Evolutionary conservation across 2,329 filamentous ascomycete genomes (phyloP).

Genomic region (Fusarium sp.): DNA sequence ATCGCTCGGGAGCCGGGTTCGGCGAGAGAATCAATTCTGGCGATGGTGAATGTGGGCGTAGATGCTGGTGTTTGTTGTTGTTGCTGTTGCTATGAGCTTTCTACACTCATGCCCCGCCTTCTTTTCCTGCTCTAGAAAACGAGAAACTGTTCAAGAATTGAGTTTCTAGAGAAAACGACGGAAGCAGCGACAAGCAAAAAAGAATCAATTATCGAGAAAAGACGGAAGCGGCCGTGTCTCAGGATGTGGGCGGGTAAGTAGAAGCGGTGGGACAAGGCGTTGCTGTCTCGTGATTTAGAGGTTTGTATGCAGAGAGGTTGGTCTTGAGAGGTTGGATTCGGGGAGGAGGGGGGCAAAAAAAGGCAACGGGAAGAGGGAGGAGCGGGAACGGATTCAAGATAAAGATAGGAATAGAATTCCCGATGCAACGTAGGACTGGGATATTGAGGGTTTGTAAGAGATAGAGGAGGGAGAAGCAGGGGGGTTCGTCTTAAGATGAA

Average conservation of each 20-base stretch:
- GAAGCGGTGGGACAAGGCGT: conserved; percentile 31
- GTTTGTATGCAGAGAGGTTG: conserved; percentile 1
- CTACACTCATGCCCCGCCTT: conserved; percentile 19
- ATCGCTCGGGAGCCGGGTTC: conserved; percentile 11
- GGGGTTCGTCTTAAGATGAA: conserved; percentile 10
- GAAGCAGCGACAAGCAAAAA: conserved; percentile 13
- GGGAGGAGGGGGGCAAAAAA: background rate
- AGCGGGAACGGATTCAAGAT: conserved; percentile 14
- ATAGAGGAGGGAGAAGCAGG: conserved; percentile 16
- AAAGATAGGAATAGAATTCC: conserved; percentile 9
- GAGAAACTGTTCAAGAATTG: background rate
- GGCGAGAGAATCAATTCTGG: conserved; percentile 5
- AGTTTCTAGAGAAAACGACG: conserved; percentile 6
- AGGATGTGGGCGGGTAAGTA: conserved; percentile 10
- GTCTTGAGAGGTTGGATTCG: background rate
- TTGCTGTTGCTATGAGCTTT: background rate
- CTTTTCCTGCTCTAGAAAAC: conserved; percentile 25
- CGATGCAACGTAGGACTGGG: conserved; percentile 28
- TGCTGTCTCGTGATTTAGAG: conserved; percentile 32
- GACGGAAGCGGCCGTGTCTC: conserved; percentile 7
- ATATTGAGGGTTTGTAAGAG: conserved; percentile 29
- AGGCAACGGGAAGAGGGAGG: conserved; percentile 8
- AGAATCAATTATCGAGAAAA: background rate
- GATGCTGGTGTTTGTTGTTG: conserved; percentile 13
- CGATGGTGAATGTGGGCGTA: background rate